Percentiles rank a stretch among this genome's conserved stretches.
phyloP scores from a whole-genome alignment of 2,329 filamentous ascomycete species.

The Colletotrichum camelliae region DNA sequence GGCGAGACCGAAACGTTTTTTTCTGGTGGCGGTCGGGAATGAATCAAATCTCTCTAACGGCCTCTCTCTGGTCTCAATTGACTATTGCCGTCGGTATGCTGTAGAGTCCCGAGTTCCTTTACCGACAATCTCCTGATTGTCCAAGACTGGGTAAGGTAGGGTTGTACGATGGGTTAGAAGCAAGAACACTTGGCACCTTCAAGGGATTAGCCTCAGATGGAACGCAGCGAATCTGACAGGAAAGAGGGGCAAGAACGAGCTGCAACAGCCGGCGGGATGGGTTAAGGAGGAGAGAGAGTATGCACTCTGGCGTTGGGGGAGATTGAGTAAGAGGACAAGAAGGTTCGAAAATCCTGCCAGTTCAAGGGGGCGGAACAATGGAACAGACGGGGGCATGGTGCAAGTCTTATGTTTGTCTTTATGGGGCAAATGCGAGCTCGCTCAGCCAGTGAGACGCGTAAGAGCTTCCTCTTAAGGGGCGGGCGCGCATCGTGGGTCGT shows the following conservation, averaged over 20 bases:
- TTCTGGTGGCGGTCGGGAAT: background rate
- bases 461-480: background rate
- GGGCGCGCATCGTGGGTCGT: background rate
- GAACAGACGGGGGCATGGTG: background rate
- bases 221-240: background rate
- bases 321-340: background rate
- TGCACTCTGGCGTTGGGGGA: background rate
- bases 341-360: background rate
- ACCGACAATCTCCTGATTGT: background rate
- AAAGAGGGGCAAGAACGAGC: slow-evolving; percentile 6
- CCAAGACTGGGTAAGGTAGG: background rate
- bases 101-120: background rate
- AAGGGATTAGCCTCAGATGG: background rate
- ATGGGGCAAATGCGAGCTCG: slow-evolving; percentile 11
- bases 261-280: background rate
- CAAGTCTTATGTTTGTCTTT: background rate
- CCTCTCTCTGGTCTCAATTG: background rate
- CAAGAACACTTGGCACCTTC: background rate
- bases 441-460: slow-evolving; percentile 6
- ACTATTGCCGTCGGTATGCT: background rate
- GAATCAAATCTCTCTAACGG: background rate
- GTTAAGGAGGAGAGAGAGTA: background rate
- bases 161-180: background rate
- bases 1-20: background rate
- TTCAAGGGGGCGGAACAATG: background rate